Evolutionary conservation across 371 early-diverging fungal genomes (phyloP), one percentile per base, ranked within the genome.

Genomic region (Entomophthora muscae): DNA sequence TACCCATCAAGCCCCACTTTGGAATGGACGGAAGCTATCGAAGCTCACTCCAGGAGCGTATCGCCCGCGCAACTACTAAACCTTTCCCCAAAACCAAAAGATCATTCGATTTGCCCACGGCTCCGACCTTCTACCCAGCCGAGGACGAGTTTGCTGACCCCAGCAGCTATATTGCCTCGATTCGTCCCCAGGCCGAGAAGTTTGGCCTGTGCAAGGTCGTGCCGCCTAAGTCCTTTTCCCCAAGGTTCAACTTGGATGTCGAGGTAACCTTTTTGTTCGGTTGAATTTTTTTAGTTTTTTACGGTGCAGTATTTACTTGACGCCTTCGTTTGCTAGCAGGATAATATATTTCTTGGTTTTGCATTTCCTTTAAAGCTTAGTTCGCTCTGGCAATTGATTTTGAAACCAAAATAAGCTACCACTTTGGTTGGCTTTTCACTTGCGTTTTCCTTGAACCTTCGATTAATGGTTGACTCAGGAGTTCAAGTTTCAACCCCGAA

Each of bases 121-220:
- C 85, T 2, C 91, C 92, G 1, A 80, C 80, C 1, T 94, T 83
- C 73, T 80, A 83, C 62, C 98, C 98, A 7, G 84, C 91, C 2
- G 66, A 66, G 21, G 81, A 88, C 52, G 90, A 97, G 75, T 95
- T 90, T 74, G 60, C 67, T 28, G 86, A 93, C 68, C 95, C 95
- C n/a, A 73, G 91, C 29, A 70, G 73, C 63, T 94, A 87, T 70
- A 89, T 97, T 70, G 83, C 85, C 56, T 76, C 72, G 63, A 94
- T 97, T 66, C 77, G 84, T 32, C 72, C 78, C 24, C 77, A 83
- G 67, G 94, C 85, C 52, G 90, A 90, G 71, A 65, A 78, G 65
- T 81, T 80, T 32, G 98, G 98, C 26, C 84, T 95, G 65, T 81
- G 86, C 67, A 97, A 97, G 73, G 87, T 97, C 65, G 80, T 93